Conservation (phyloP, 305 asterid genomes). For the Ilex paraguariensis region DNA sequence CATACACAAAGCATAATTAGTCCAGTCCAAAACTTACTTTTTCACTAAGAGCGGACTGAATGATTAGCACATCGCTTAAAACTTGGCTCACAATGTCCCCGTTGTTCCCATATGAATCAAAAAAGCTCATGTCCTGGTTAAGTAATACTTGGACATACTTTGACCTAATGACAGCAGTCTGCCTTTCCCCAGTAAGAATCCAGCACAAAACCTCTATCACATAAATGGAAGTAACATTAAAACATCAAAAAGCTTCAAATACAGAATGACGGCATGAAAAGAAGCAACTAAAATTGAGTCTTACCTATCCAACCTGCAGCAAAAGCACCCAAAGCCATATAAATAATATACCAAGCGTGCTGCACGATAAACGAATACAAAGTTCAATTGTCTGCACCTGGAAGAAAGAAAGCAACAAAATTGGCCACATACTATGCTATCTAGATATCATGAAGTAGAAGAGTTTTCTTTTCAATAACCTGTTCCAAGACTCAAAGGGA, state of each 20-base stretch:
- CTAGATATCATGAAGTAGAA: too few relatives aligned
- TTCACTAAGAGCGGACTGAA: conserved; percentile 99
- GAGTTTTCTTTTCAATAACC: too few relatives aligned
- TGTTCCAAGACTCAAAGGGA: too few relatives aligned
- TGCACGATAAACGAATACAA: conserved; percentile 40
- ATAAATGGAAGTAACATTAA: conserved; percentile 15
- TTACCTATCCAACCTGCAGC: conserved; percentile 98
- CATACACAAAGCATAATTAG: too few relatives aligned
- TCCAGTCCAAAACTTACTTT: conserved; percentile 40
- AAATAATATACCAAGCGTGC: conserved; percentile 78
- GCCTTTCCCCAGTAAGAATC: conserved; percentile 99
- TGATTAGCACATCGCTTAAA: conserved; percentile 93
- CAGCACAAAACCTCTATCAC: conserved; percentile 94
- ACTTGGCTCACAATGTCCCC: conserved; percentile 99
- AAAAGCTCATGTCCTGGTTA: conserved; percentile 99
- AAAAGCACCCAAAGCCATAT: conserved; percentile 88
- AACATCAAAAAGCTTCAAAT: not conserved
- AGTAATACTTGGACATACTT: conserved; percentile 96
- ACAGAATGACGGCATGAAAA: not conserved
- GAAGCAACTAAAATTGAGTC: conserved; percentile 11
- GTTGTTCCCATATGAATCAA: conserved; percentile 97
- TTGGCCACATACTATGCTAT: too few relatives aligned
- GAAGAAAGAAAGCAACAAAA: too few relatives aligned
- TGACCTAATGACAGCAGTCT: conserved; percentile 99
- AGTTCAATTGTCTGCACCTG: too few relatives aligned